Conservation (phyloP, 1,139 yeast genomes). For the Geotrichum reessii region DNA sequence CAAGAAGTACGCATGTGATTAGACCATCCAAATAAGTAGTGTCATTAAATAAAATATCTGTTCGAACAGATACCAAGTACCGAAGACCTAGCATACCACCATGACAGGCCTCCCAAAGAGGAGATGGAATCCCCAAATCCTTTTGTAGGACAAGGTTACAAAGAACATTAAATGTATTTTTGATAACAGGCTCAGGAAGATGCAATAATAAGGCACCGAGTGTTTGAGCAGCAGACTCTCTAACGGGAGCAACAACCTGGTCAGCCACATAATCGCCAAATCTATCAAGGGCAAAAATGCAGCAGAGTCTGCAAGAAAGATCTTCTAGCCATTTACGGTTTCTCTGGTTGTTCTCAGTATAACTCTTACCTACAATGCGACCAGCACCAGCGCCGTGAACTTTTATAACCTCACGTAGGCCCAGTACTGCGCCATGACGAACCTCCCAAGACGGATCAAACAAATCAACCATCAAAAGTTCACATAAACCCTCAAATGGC, state of each 20-base stretch:
- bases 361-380: conserved; percentile 59
- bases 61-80: conserved; percentile 85
- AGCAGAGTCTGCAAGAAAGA: conserved; percentile 75
- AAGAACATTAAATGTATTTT: conserved; percentile 60
- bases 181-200: conserved; percentile 50
- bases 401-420: conserved; percentile 78
- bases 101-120: conserved; percentile 95
- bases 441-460: conserved; percentile 90
- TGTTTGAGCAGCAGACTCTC: conserved; percentile 95
- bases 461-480: conserved; percentile 68
- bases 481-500: conserved; percentile 98
- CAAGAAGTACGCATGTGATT: conserved; percentile 80
- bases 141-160: conserved; percentile 65
- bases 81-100: conserved; percentile 95
- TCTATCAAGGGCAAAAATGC: conserved; percentile 85
- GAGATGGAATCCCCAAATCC: conserved; percentile 41
- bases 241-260: conserved; percentile 95
- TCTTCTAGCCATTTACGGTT: conserved; percentile 78
- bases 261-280: conserved; percentile 97
- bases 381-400: conserved; percentile 88
- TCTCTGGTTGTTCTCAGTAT: conserved; percentile 55
- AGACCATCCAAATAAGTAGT: conserved; percentile 56
- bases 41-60: conserved; percentile 60
- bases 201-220: conserved; percentile 81
- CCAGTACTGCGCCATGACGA: conserved; percentile 94